Evolutionary conservation across 2,329 filamentous ascomycete species (phyloP).

Genomic region (Teratosphaeria viscida): DNA sequence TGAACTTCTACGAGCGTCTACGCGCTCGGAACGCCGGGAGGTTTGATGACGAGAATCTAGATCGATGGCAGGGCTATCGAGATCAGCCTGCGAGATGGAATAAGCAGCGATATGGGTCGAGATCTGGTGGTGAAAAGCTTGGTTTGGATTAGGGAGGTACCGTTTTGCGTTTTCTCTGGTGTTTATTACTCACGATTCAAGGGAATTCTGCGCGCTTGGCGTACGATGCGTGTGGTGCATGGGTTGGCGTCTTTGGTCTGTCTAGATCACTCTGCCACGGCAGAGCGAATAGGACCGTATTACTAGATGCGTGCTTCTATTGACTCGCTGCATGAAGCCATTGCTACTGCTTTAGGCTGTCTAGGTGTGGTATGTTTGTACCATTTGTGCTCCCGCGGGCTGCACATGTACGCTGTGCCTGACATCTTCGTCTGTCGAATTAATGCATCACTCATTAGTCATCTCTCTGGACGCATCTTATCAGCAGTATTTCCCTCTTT

Average conservation of each 20-base stretch:
- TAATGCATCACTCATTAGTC: too few relatives aligned
- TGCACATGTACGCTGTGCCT: too few relatives aligned
- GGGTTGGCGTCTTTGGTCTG: neutral
- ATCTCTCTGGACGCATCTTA: too few relatives aligned
- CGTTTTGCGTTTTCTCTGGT: neutral
- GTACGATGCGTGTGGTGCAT: neutral
- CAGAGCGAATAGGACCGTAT: neutral
- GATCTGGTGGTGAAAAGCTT: neutral
- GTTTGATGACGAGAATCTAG: neutral
- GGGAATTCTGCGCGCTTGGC: neutral
- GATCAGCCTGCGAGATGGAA: neutral
- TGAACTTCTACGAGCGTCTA: neutral
- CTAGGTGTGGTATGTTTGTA: too few relatives aligned
- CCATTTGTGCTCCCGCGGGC: too few relatives aligned
- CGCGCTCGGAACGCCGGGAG: neutral
- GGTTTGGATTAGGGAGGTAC: neutral
- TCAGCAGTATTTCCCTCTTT: neutral
- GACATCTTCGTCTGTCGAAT: too few relatives aligned
- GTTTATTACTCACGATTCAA: neutral
- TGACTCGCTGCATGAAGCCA: neutral
- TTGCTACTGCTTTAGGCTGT: too few relatives aligned
- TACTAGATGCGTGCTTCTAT: neutral
- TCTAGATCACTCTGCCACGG: neutral
- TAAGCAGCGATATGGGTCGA: neutral
- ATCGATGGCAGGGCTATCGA: neutral